These are phyloP conservation scores for Trichoderma virens DNA, from an alignment of 495 filamentous ascomycete species.

Conservation along the genomic window DNA sequence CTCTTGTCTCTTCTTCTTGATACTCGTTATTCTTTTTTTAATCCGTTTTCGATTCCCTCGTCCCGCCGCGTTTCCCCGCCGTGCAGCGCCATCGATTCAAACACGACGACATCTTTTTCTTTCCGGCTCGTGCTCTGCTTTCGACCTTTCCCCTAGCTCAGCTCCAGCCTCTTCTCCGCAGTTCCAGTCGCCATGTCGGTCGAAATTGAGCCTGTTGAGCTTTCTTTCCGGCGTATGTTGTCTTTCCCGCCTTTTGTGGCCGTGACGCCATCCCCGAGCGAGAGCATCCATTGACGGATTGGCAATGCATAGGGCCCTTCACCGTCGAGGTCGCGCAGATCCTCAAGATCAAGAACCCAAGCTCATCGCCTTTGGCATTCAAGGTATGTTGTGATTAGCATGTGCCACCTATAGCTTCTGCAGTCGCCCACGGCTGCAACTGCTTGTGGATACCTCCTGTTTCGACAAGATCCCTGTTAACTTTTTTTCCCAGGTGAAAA, in stretches of 20 bases:
- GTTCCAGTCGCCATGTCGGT: constrained; percentile 65
- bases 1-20: not conserved
- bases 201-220: constrained; percentile 82
- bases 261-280: constrained; percentile 3
- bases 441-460: constrained; percentile 18
- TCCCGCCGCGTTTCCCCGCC: constrained; percentile 6
- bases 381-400: constrained; percentile 55
- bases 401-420: not conserved
- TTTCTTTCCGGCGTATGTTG: constrained; percentile 82
- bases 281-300: constrained; percentile 16
- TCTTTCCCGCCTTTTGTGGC: not conserved
- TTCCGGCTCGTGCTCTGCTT: not conserved
- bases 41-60: not conserved
- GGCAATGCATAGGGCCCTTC: constrained; percentile 65
- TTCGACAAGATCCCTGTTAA: constrained; percentile 7
- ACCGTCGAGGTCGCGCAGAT: constrained; percentile 81
- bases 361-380: constrained; percentile 77
- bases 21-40: not conserved
- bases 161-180: not conserved
- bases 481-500: constrained; percentile 77
- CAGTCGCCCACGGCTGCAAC: not conserved
- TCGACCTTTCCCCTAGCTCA: not conserved
- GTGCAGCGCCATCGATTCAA: not conserved
- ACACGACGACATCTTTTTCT: not conserved
- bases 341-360: constrained; percentile 73